Percentiles rank a stretch among this genome's conserved stretches.
Evolutionary conservation across 106 monocot species (phyloP).

Genomic region (Amphibolis antarctica): DNA sequence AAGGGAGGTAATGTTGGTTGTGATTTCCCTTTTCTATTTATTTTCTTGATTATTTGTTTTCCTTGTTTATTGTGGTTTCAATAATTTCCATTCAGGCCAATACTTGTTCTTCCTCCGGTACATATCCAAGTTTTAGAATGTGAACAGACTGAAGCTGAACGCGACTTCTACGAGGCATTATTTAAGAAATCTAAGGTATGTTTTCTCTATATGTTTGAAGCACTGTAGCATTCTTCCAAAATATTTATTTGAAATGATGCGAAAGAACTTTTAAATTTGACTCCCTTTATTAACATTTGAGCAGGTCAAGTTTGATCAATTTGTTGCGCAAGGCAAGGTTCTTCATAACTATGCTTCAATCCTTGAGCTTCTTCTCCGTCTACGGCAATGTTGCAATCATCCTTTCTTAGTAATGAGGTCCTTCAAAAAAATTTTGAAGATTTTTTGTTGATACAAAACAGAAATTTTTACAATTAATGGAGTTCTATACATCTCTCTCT

Average conservation of each 20-base stretch:
- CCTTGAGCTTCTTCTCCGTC: slow-evolving; percentile 68
- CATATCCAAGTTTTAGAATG: slow-evolving; percentile 49
- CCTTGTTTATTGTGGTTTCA: neutral
- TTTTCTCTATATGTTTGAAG: neutral
- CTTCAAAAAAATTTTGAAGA: neutral
- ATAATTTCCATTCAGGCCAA: slow-evolving; percentile 42
- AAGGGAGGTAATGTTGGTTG: slow-evolving; percentile 43
- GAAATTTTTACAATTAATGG: no score
- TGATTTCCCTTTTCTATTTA: neutral
- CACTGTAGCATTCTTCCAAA: neutral
- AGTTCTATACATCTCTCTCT: no score
- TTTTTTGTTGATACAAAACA: neutral
- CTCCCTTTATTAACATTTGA: neutral
- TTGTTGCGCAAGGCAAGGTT: slow-evolving; percentile 79
- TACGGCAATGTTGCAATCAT: slow-evolving; percentile 88
- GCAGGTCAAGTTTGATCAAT: slow-evolving; percentile 74
- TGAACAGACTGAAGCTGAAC: slow-evolving; percentile 61
- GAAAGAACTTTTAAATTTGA: neutral
- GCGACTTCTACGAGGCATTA: slow-evolving; percentile 74
- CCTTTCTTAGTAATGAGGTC: slow-evolving; percentile 75
- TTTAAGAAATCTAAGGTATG: slow-evolving; percentile 67
- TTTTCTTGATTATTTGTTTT: neutral
- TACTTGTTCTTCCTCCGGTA: slow-evolving; percentile 75
- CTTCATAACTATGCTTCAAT: slow-evolving; percentile 80
- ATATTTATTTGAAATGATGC: neutral